These are phyloP conservation scores for Fusarium transvaalense DNA, from an alignment of 2,329 filamentous ascomycete species.

Conservation along the genomic window DNA sequence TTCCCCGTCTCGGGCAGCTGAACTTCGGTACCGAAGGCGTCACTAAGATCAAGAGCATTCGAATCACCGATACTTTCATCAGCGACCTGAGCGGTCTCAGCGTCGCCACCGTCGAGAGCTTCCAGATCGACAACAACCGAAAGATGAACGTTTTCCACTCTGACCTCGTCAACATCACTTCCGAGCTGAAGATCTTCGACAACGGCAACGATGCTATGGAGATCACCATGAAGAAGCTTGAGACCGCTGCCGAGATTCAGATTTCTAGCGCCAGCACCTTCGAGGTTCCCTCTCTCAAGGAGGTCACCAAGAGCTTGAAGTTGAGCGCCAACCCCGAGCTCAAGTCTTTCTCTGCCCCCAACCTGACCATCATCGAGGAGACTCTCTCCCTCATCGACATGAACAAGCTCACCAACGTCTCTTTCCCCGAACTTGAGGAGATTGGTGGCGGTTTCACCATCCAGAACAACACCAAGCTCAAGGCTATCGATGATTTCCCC, in stretches of 20 bases:
- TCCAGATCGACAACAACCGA: constrained; percentile 92
- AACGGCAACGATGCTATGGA: constrained; percentile 78
- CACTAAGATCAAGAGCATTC: constrained; percentile 74
- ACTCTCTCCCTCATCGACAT: constrained; percentile 73
- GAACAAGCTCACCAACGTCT: constrained; percentile 76
- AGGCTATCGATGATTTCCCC: constrained; percentile 74
- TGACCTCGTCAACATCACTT: constrained; percentile 80
- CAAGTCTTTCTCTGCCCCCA: constrained; percentile 70
- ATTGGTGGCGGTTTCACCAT: constrained; percentile 86
- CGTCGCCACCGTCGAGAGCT: constrained; percentile 75
- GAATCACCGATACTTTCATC: constrained; percentile 89
- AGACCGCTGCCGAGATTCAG: constrained; percentile 63
- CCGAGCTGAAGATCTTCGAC: constrained; percentile 78
- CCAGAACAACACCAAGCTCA: constrained; percentile 87
- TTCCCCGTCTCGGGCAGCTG: constrained; percentile 69
- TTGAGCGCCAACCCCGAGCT: constrained; percentile 84
- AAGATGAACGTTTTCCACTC: constrained; percentile 82
- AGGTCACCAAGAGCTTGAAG: constrained; percentile 82
- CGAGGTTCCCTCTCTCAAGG: constrained; percentile 76
- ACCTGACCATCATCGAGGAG: constrained; percentile 74
- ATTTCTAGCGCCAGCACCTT: constrained; percentile 83
- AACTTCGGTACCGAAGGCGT: constrained; percentile 68
- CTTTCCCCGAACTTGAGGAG: constrained; percentile 74
- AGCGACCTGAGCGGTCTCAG: constrained; percentile 83
- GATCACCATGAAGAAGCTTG: constrained; percentile 81